phyloP scores from a whole-genome alignment of 257 asterid genomes.

The Solanum sejunctum region DNA sequence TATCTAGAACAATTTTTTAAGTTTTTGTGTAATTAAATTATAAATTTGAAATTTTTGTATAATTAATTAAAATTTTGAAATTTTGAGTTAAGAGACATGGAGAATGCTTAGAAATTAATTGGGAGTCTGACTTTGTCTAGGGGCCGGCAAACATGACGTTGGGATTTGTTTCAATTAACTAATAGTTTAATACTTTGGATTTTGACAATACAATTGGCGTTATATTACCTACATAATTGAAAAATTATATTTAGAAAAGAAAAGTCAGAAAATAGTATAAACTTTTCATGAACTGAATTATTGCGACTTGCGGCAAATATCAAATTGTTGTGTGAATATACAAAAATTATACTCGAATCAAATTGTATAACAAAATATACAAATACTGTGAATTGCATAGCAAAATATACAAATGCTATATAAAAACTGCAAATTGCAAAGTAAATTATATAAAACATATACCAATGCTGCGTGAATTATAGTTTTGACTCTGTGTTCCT shows the following conservation, averaged over 20 bases:
- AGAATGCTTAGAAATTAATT: background rate
- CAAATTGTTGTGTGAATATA: too few relatives aligned
- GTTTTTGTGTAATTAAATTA: background rate
- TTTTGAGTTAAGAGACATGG: background rate
- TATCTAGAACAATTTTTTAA: background rate
- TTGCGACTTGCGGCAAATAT: too few relatives aligned
- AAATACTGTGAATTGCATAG: too few relatives aligned
- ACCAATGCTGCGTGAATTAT: too few relatives aligned
- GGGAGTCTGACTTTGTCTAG: background rate
- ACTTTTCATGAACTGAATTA: too few relatives aligned
- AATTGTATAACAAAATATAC: too few relatives aligned
- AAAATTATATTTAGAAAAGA: background rate
- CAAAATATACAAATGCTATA: too few relatives aligned
- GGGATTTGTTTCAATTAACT: background rate
- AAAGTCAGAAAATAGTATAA: background rate
- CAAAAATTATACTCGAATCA: too few relatives aligned
- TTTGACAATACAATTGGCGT: background rate
- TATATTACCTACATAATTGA: background rate
- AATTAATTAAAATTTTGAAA: background rate
- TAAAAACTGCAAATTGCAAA: too few relatives aligned
- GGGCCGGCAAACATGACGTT: background rate
- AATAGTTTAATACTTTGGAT: background rate
- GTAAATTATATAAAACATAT: too few relatives aligned
- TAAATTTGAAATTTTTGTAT: background rate
- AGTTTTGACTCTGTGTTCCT: too few relatives aligned